phyloP scores from a whole-genome alignment of 768 basidiomycete genomes.

The Lactarius psammicola region DNA sequence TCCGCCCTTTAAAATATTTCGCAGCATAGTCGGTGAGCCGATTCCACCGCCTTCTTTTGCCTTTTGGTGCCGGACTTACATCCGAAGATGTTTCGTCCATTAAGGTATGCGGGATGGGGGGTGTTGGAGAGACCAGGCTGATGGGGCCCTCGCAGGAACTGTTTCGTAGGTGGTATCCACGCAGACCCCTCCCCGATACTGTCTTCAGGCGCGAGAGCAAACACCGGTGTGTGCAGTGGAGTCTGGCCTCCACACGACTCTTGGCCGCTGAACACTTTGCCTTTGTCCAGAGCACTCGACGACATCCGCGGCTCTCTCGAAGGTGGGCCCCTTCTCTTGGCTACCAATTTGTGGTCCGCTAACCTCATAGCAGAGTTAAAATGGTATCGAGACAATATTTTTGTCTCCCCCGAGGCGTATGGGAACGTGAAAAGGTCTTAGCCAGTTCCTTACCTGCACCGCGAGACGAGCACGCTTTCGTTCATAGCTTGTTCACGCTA shows the following conservation, averaged over 20 bases:
- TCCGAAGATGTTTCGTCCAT: conserved; percentile 76
- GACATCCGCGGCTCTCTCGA: conserved; percentile 76
- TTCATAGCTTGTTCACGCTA: not conserved
- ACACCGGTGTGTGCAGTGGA: conserved; percentile 56
- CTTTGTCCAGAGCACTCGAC: conserved; percentile 62
- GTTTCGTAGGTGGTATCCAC: conserved; percentile 68
- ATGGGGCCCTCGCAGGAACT: conserved; percentile 52
- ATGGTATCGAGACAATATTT: conserved; percentile 78
- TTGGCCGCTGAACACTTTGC: not conserved
- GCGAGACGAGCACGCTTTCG: not conserved
- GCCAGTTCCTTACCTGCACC: not conserved
- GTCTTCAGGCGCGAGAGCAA: conserved; percentile 38
- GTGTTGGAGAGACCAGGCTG: not conserved
- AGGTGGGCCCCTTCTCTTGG: conserved; percentile 44
- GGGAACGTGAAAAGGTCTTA: conserved; percentile 5
- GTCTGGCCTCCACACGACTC: not conserved
- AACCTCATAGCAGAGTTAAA: conserved; percentile 54
- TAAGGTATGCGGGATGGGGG: conserved; percentile 47
- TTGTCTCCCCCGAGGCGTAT: conserved; percentile 42
- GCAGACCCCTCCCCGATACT: conserved; percentile 29
- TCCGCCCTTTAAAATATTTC: not conserved
- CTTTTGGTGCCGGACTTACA: not conserved
- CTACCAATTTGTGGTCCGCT: conserved; percentile 6
- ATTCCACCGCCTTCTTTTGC: not conserved
- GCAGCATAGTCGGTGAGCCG: conserved; percentile 66